Percentiles rank a stretch among this genome's conserved stretches.
Evolutionary conservation across 805 yeast genomes (phyloP).

Genomic region (Candida jianshihensis): DNA sequence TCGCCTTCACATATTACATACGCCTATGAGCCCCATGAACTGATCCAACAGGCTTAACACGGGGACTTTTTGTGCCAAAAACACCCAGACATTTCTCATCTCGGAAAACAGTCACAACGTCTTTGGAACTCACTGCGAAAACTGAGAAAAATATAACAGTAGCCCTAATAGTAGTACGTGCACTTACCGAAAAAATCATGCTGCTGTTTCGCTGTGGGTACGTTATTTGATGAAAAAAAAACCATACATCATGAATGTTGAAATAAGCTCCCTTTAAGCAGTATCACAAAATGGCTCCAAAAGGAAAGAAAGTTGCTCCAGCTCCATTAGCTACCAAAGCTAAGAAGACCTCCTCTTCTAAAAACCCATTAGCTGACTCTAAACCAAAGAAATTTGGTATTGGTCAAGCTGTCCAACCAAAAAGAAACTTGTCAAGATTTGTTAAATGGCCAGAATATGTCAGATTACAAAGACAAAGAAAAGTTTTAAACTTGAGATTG

Average conservation of each 20-base stretch:
- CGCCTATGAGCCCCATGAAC: too few species aligned
- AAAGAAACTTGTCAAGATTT: slow-evolving; percentile 92
- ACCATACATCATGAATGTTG: neutral
- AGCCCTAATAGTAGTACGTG: too few species aligned
- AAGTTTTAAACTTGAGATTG: slow-evolving; percentile 89
- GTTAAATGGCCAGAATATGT: slow-evolving; percentile 99
- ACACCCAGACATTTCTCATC: too few species aligned
- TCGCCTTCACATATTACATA: too few species aligned
- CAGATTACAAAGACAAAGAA: slow-evolving; percentile 98
- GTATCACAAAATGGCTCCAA: slow-evolving; percentile 4
- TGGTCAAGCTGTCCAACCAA: slow-evolving; percentile 93
- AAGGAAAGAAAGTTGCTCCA: slow-evolving; percentile 81
- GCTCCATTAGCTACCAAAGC: slow-evolving; percentile 87
- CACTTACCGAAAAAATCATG: neutral
- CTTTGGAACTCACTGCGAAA: too few species aligned
- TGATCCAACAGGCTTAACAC: too few species aligned
- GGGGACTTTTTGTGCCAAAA: too few species aligned
- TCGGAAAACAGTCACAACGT: too few species aligned
- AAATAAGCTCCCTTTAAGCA: neutral
- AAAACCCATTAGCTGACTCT: slow-evolving; percentile 86
- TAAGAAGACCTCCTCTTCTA: slow-evolving; percentile 47
- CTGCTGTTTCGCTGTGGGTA: too few species aligned
- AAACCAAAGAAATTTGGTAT: slow-evolving; percentile 93
- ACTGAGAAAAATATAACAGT: too few species aligned
- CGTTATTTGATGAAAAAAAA: neutral